A percentile compares a stretch with the other conserved stretches of the same genome.
Conservation (phyloP, 805 yeast genomes). For the Saturnispora gosingensis region DNA sequence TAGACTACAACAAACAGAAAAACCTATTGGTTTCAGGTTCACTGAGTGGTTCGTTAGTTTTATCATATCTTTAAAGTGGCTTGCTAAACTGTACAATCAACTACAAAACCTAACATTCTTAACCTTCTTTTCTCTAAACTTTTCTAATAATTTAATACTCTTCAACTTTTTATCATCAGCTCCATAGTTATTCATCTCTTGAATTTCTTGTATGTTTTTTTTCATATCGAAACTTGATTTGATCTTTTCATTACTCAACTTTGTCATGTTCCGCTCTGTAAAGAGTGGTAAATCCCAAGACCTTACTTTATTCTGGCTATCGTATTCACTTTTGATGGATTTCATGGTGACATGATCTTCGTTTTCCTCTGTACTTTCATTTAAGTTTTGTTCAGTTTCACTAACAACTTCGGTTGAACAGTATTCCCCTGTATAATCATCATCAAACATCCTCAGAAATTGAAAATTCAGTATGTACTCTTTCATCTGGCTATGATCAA, state of each 20-base stretch:
- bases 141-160: conserved; percentile 10
- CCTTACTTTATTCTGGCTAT: conserved; percentile 5
- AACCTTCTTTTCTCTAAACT: conserved; percentile 13
- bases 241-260: conserved; percentile 13
- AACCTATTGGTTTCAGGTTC: conserved; percentile 40
- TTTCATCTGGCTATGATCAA: conserved; percentile 53
- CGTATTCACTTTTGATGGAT: conserved; percentile 13
- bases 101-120: conserved; percentile 15
- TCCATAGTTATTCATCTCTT: conserved; percentile 3
- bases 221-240: conserved; percentile 8
- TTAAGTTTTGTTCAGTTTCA: conserved; percentile 9
- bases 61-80: conserved; percentile 28
- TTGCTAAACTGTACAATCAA: background rate
- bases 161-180: background rate
- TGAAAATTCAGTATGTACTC: conserved; percentile 42
- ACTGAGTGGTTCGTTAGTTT: conserved; percentile 45
- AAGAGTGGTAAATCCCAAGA: conserved; percentile 33
- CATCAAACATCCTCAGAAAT: conserved; percentile 32
- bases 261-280: conserved; percentile 23
- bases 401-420: conserved; percentile 13
- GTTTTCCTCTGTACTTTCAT: conserved; percentile 1
- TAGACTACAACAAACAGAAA: conserved; percentile 31
- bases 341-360: conserved; percentile 17
- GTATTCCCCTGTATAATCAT: conserved; percentile 26
- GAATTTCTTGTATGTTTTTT: conserved; percentile 8